Evolutionary conservation across 257 asterid species (phyloP).

Genomic region (Ophiorrhiza pumila): DNA sequence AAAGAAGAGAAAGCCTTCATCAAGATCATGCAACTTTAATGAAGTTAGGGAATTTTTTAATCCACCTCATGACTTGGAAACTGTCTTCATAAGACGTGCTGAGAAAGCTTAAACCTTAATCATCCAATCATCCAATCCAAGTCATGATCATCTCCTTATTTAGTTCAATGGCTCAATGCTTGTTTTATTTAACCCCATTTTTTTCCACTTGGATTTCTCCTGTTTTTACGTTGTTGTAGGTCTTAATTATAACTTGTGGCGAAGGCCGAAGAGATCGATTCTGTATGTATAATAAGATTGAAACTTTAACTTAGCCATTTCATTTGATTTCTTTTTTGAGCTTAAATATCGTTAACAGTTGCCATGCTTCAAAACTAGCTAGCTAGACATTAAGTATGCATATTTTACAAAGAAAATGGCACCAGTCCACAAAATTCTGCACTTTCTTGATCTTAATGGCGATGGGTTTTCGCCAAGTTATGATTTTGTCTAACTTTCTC

Average conservation of each 20-base stretch:
- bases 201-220: constrained; percentile 5
- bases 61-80: constrained; percentile 38
- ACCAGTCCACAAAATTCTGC: neutral
- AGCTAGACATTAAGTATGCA: neutral
- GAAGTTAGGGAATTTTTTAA: constrained; percentile 29
- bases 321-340: neutral
- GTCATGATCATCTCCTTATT: neutral
- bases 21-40: constrained; percentile 21
- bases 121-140: neutral
- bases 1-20: constrained; percentile 38
- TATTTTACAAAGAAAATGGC: neutral
- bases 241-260: constrained; percentile 5
- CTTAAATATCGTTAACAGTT: neutral
- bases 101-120: constrained; percentile 21
- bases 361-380: neutral
- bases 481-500: neutral
- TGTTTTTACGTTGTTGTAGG: neutral
- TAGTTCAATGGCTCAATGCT: neutral
- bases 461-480: neutral
- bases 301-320: constrained; percentile 3
- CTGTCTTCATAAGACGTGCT: constrained; percentile 23
- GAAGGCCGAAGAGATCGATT: constrained; percentile 10
- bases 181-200: neutral
- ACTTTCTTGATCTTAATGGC: too few species aligned
- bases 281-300: constrained; percentile 20